phyloP scores from a whole-genome alignment of 805 yeast genomes.

The Candida glaebosa region DNA sequence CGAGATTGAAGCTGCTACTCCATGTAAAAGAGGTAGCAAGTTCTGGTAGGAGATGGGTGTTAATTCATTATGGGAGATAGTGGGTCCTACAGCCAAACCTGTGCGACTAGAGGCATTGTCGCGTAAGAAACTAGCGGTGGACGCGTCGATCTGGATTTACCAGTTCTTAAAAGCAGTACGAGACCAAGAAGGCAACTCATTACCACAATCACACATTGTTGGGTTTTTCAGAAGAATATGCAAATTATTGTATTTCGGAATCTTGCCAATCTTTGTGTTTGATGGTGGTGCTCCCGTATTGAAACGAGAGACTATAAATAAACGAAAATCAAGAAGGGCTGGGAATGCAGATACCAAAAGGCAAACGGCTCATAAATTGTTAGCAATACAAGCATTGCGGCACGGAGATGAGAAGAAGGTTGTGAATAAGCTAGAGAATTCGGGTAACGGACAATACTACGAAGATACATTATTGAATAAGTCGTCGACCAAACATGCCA shows the following conservation, averaged over 20 bases:
- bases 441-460: constrained; percentile 7
- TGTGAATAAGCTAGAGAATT: background rate
- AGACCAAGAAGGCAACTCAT: constrained; percentile 74
- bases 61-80: constrained; percentile 86
- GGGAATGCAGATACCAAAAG: constrained; percentile 69
- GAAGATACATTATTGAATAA: constrained; percentile 16
- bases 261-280: constrained; percentile 84
- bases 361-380: constrained; percentile 72
- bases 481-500: constrained; percentile 5
- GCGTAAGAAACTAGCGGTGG: constrained; percentile 82
- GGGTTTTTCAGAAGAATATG: constrained; percentile 95
- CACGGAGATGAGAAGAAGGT: constrained; percentile 29
- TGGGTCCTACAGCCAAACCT: constrained; percentile 87
- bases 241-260: constrained; percentile 83
- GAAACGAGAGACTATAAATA: constrained; percentile 72
- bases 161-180: constrained; percentile 95
- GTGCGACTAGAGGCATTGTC: constrained; percentile 82
- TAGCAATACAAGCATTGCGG: constrained; percentile 76
- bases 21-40: too few relatives aligned
- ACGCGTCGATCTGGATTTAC: constrained; percentile 98
- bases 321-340: constrained; percentile 68
- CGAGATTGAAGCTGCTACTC: too few relatives aligned
- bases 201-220: constrained; percentile 81
- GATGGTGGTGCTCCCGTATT: constrained; percentile 92
- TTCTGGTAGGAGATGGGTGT: constrained; percentile 93